Conservation (phyloP, 805 yeast species). For the Cyberlindnera veronae region DNA sequence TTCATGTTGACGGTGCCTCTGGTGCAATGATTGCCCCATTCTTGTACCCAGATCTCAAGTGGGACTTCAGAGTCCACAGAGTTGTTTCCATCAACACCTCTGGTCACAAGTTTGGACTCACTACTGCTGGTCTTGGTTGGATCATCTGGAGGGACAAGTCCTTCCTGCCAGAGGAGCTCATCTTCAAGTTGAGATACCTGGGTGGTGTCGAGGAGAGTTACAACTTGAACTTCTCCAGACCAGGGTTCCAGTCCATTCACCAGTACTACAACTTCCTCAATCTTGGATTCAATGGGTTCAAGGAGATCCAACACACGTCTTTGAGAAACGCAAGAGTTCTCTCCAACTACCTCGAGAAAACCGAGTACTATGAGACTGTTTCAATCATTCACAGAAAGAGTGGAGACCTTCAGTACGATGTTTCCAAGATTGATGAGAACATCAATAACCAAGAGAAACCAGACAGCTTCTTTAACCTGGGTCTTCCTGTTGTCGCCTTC, state of each 20-base stretch:
- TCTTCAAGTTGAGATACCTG: constrained; percentile 75
- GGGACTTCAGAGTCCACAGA: constrained; percentile 80
- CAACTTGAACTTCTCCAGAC: constrained; percentile 84
- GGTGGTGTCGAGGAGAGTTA: constrained; percentile 89
- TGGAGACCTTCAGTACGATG: constrained; percentile 31
- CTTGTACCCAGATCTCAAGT: constrained; percentile 64
- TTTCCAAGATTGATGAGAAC: constrained; percentile 24
- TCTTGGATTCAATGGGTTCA: constrained; percentile 71
- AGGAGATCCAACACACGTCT: constrained; percentile 55
- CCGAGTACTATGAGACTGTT: constrained; percentile 65
- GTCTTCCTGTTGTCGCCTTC: constrained; percentile 89
- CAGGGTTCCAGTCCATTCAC: constrained; percentile 86
- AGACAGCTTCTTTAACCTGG: constrained; percentile 57
- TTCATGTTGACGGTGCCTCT: constrained; percentile 92
- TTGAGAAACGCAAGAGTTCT: constrained; percentile 69
- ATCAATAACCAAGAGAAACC: constrained; percentile 28
- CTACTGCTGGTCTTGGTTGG: constrained; percentile 93
- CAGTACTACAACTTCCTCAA: constrained; percentile 80
- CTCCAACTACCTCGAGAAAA: constrained; percentile 56
- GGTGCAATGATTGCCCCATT: constrained; percentile 92
- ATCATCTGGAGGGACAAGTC: constrained; percentile 70
- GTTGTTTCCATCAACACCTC: constrained; percentile 85
- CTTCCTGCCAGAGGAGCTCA: constrained; percentile 65
- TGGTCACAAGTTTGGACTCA: constrained; percentile 90
- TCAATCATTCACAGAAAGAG: constrained; percentile 70